A percentile compares a stretch with the other conserved stretches of the same genome.
phyloP scores from a whole-genome alignment of 2,329 filamentous ascomycete genomes.

The Chaetomium globosum region DNA sequence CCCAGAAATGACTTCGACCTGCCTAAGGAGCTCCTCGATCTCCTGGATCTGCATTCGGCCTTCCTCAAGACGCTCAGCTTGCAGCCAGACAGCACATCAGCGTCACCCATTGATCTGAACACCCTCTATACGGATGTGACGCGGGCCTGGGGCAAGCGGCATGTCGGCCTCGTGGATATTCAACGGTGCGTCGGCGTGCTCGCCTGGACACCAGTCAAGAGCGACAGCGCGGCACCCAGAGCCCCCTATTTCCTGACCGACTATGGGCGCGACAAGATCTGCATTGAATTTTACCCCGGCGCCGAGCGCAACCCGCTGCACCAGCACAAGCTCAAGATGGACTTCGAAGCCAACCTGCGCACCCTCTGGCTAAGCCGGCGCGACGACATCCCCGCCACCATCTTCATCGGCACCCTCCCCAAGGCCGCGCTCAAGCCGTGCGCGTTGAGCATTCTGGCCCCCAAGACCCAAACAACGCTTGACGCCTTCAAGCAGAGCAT shows the following conservation, averaged over 20 bases:
- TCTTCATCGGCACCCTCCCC: constrained; percentile 61
- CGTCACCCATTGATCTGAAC: constrained; percentile 65
- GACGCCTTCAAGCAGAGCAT: constrained; percentile 67
- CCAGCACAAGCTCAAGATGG: constrained; percentile 55
- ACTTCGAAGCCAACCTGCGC: constrained; percentile 58
- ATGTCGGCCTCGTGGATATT: constrained; percentile 66
- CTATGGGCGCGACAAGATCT: constrained; percentile 51
- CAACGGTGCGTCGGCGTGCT: constrained; percentile 68
- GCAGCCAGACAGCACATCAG: constrained; percentile 67
- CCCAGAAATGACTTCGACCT: constrained; percentile 45
- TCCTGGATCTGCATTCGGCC: constrained; percentile 65
- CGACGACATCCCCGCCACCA: constrained; percentile 41
- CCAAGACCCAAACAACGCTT: constrained; percentile 61
- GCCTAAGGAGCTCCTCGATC: constrained; percentile 58
- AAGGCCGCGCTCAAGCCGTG: constrained; percentile 57
- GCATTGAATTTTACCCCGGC: constrained; percentile 57
- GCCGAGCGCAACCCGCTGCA: constrained; percentile 48
- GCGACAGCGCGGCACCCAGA: constrained; percentile 21
- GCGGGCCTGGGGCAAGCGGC: constrained; percentile 71
- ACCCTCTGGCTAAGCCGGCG: constrained; percentile 46
- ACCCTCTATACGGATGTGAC: constrained; percentile 64
- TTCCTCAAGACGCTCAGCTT: constrained; percentile 70
- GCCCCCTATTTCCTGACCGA: constrained; percentile 49
- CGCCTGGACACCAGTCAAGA: constrained; percentile 46
- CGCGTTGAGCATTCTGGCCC: constrained; percentile 39